A percentile compares a stretch with the other conserved stretches of the same genome.
phyloP scores from a whole-genome alignment of 2,329 filamentous ascomycete genomes.

The Metarhizium guizhouense region DNA sequence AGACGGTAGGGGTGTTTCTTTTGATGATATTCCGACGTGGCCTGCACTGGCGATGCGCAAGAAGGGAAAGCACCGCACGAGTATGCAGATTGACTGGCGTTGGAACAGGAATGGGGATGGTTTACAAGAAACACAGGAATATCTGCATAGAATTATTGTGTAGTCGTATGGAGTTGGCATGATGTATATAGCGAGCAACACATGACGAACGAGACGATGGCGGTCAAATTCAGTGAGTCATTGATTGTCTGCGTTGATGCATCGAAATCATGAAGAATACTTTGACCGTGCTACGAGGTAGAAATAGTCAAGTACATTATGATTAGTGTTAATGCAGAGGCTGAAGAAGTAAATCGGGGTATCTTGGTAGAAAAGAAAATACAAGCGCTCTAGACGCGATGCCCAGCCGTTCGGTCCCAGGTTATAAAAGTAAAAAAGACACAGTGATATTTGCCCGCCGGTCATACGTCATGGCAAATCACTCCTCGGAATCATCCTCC shows the following conservation, averaged over 20 bases:
- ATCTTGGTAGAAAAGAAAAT: too few species aligned
- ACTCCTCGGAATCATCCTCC: slow-evolving; percentile 52
- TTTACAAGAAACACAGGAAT: neutral
- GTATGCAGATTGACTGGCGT: neutral
- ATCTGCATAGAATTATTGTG: neutral
- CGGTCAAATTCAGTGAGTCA: too few species aligned
- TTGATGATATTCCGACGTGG: neutral
- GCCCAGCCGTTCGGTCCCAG: too few species aligned
- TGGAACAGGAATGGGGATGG: neutral
- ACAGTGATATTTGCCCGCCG: neutral
- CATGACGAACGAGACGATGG: neutral
- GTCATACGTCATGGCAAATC: neutral
- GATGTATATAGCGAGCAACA: neutral
- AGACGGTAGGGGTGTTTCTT: slow-evolving; percentile 30
- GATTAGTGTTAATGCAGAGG: too few species aligned
- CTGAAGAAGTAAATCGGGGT: too few species aligned
- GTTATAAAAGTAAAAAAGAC: too few species aligned
- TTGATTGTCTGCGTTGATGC: too few species aligned
- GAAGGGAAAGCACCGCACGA: neutral
- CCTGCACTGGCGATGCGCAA: neutral
- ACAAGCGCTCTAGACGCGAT: too few species aligned
- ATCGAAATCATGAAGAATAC: too few species aligned
- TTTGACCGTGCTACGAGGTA: too few species aligned
- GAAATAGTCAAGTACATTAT: too few species aligned
- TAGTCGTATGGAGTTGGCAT: neutral